A percentile compares a stretch with the other conserved stretches of the same genome.
phyloP scores from a whole-genome alignment of 2,329 filamentous ascomycete species.

The Colletotrichum somersetense region DNA sequence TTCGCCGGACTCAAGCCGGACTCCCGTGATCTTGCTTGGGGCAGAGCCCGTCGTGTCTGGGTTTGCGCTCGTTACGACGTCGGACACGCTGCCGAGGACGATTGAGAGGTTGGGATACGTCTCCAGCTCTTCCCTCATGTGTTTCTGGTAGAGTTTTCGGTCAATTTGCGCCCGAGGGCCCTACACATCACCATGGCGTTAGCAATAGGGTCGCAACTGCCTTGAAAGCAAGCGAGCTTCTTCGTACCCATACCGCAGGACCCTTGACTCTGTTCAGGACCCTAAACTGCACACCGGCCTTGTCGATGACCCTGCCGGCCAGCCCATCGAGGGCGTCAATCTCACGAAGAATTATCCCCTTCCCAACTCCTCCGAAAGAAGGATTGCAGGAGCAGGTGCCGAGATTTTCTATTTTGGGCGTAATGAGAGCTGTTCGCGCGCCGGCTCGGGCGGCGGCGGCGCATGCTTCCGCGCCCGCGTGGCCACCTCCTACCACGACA shows the following conservation, averaged over 20 bases:
- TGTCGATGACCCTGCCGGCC: conserved; percentile 89
- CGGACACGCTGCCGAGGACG: conserved; percentile 88
- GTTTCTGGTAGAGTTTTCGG: conserved; percentile 84
- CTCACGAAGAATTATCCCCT: conserved; percentile 95
- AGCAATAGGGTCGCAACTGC: neutral
- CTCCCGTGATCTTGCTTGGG: conserved; percentile 76
- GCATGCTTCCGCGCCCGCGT: conserved; percentile 94
- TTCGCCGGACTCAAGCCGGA: conserved; percentile 88
- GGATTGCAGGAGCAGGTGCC: conserved; percentile 98
- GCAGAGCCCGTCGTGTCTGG: conserved; percentile 54
- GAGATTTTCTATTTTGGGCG: conserved; percentile 87
- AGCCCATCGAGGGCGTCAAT: conserved; percentile 95
- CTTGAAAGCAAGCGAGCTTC: neutral
- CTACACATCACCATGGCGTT: conserved; percentile 47
- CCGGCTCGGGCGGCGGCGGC: conserved; percentile 90
- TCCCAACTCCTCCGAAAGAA: conserved; percentile 97
- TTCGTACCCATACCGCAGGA: conserved; percentile 85
- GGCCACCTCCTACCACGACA: conserved; percentile 93
- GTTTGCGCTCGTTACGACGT: conserved; percentile 81
- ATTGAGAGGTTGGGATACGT: conserved; percentile 84
- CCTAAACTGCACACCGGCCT: conserved; percentile 93
- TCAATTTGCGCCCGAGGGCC: conserved; percentile 97
- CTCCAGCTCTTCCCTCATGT: conserved; percentile 90
- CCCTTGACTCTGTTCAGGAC: conserved; percentile 91
- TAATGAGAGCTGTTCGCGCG: conserved; percentile 89